These are phyloP conservation scores for Cercophora sp. DNA, from an alignment of 495 filamentous ascomycete species.

Conservation along the genomic window DNA sequence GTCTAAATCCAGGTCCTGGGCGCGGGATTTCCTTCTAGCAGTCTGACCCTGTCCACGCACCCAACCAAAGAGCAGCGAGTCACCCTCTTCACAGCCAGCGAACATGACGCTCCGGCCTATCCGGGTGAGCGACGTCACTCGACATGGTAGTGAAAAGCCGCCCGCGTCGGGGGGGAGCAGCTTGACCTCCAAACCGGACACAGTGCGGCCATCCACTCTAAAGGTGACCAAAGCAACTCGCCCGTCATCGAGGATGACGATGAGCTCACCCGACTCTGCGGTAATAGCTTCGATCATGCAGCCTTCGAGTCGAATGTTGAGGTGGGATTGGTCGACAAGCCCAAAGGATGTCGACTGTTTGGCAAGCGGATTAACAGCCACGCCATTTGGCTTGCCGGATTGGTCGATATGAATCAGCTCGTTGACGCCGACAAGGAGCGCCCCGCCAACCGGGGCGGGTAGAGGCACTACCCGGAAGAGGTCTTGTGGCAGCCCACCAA, in stretches of 20 bases:
- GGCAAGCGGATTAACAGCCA: conserved; percentile 90
- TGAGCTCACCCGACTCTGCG: conserved; percentile 69
- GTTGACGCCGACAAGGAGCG: conserved; percentile 80
- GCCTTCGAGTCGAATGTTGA: conserved; percentile 77
- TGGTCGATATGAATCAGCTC: conserved; percentile 95
- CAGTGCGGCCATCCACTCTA: conserved; percentile 84
- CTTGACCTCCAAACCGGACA: conserved; percentile 75
- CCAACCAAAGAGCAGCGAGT: conserved; percentile 81
- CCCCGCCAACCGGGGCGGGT: conserved; percentile 80
- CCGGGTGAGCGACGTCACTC: conserved; percentile 63
- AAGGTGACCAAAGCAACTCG: conserved; percentile 74
- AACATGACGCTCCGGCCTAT: conserved; percentile 73
- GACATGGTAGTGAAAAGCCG: conserved; percentile 55
- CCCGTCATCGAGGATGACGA: conserved; percentile 78
- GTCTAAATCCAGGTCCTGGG: conserved; percentile 48
- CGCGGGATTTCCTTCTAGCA: conserved; percentile 47
- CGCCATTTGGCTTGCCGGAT: conserved; percentile 85
- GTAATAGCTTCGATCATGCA: conserved; percentile 73
- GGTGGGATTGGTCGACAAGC: conserved; percentile 78
- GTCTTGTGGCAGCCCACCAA: conserved; percentile 81
- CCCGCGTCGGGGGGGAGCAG: conserved; percentile 57
- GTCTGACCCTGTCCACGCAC: conserved; percentile 51
- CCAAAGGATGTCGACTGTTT: conserved; percentile 71
- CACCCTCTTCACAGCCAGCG: conserved; percentile 76
- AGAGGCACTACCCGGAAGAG: conserved; percentile 80